Base-by-base conservation (phyloP, 768 basidiomycete species). In the Lactarius tabidus region DNA sequence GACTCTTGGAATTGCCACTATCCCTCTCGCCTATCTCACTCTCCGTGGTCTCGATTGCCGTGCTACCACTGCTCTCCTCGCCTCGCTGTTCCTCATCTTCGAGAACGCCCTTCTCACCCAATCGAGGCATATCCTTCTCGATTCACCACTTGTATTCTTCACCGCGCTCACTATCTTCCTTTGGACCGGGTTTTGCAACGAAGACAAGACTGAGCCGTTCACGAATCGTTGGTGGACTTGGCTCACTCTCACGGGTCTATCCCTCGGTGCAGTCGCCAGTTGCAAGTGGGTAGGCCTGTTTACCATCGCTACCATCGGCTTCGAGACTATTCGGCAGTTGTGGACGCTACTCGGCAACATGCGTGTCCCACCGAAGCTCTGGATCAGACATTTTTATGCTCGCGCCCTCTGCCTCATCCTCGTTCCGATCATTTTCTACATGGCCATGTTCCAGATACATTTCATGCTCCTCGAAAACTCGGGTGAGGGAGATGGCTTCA, bases 231-330 rank as follows among this genome's bases (percentile, higher is more conserved):
- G 97, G 97, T 99, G 97, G 97, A 79, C 82, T 0, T 96, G 93
- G 90, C 88, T 98, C 36, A 77, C 83, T 15, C 81, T 98, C 45
- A 90, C 92, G 2, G 97, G 97, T 35, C 79, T 96, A 17, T 85
- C 89, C 0, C 87, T 99, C 29, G 97, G 97, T 41, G 95, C 95
- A 6, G 94, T 96, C 57, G 84, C 90, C 36, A 91, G 89, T 71
- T 93, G 93, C 80, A 99, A 98, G 75, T 98, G 96, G 97, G 96
- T 98, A 48, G 97, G 97, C 12, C 80, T 99, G 26, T 98, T 99
- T 78, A 98, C 95, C 17, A 93, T 98, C 70, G 95, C 97, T 10
- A 97, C 95, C 8, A 79, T 99, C 58, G 97, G 96, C 17, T 72
- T 90, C 38, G 87, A 86, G 71, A 97, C 95, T 2, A 71, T 98